phyloP scores from a whole-genome alignment of 331 rosid species.

The Dryas integrifolia region DNA sequence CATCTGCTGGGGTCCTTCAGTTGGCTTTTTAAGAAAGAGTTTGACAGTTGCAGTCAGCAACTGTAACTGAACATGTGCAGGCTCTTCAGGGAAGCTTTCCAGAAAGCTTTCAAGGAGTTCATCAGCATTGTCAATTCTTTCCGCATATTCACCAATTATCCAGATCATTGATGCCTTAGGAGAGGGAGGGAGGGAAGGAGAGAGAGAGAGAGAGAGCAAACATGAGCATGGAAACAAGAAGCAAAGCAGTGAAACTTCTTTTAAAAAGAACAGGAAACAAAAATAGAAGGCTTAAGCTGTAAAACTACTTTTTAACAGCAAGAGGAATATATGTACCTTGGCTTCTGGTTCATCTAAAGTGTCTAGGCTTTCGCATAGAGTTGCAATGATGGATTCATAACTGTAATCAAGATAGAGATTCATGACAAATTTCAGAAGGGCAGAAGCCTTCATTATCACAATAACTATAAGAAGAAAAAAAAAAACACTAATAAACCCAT shows the following conservation, averaged over 20 bases:
- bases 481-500: conserved; percentile 6
- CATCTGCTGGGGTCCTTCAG: conserved; percentile 99
- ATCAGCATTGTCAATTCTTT: conserved; percentile 99
- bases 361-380: conserved; percentile 95
- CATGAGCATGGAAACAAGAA: conserved; percentile 22
- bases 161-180: conserved; percentile 95
- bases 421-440: conserved; percentile 26
- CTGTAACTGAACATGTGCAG: conserved; percentile 96
- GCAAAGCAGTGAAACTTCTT: neutral
- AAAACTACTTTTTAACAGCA: neutral
- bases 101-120: conserved; percentile 98
- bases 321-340: conserved; percentile 53
- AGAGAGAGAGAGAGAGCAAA: neutral
- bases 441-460: neutral
- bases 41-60: conserved; percentile 97
- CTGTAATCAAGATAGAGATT: conserved; percentile 40
- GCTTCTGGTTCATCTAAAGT: conserved; percentile 99
- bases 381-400: conserved; percentile 97
- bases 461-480: neutral
- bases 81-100: conserved; percentile 99
- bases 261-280: neutral
- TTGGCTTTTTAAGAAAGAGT: conserved; percentile 98
- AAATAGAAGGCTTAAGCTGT: neutral
- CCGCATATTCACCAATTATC: conserved; percentile 99
- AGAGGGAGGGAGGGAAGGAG: neutral